A percentile compares a stretch with the other conserved stretches of the same genome.
phyloP scores from a whole-genome alignment of 202 grass and related monocot species.

The Cymbopogon flexuosus region DNA sequence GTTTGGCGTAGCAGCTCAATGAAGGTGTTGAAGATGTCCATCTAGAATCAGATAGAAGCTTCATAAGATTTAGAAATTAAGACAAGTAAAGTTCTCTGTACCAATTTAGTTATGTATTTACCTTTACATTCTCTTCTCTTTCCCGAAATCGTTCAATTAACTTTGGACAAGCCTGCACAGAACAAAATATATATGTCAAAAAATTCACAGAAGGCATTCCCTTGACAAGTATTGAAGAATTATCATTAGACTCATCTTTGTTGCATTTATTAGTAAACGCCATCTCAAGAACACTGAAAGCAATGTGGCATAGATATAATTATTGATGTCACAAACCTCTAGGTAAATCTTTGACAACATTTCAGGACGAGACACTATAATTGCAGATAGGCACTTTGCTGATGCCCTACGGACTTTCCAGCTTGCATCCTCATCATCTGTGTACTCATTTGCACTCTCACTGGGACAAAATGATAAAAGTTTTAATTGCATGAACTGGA shows the following conservation, averaged over 20 bases:
- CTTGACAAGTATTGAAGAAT: background rate
- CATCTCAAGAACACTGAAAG: background rate
- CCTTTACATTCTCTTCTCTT: constrained; percentile 99
- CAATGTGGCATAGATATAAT: background rate
- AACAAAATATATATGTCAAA: background rate
- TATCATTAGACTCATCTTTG: background rate
- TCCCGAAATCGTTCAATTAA: constrained; percentile 93
- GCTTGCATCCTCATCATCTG: constrained; percentile 96
- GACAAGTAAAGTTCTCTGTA: background rate
- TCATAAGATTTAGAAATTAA: constrained; percentile 30
- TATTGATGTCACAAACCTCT: constrained; percentile 47
- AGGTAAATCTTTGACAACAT: constrained; percentile 81
- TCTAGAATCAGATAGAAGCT: constrained; percentile 47
- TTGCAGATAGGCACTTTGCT: constrained; percentile 83
- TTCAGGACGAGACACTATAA: constrained; percentile 90
- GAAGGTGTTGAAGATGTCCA: constrained; percentile 98
- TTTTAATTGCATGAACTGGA: background rate
- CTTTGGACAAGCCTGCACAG: constrained; percentile 86
- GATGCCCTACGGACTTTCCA: constrained; percentile 98
- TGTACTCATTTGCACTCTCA: constrained; percentile 95
- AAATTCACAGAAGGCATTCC: background rate
- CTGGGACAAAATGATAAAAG: constrained; percentile 36
- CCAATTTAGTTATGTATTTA: constrained; percentile 29
- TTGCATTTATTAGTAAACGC: background rate
- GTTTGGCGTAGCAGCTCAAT: constrained; percentile 95